Percentiles rank a stretch among this genome's conserved stretches.
phyloP scores from a whole-genome alignment of 306 rosid species.

The Cicer yamashitae region DNA sequence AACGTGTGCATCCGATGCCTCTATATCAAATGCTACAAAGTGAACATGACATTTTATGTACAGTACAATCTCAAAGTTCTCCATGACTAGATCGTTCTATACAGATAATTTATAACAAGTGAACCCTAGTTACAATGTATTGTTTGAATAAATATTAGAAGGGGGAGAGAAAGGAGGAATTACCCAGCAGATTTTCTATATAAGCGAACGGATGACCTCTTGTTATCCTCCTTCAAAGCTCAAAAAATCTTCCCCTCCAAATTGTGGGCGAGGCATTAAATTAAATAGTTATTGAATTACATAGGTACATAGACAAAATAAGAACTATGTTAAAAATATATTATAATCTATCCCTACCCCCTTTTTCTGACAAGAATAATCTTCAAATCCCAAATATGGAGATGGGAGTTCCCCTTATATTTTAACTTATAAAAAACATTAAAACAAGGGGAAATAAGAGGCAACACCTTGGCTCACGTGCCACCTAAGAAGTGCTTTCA shows the following conservation, averaged over 20 bases:
- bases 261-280: neutral
- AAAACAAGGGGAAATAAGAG: neutral
- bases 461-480: slow-evolving; percentile 22
- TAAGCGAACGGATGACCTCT: neutral
- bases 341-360: slow-evolving; percentile 17
- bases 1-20: neutral
- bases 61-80: slow-evolving; percentile 23
- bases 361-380: neutral
- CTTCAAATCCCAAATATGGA: slow-evolving; percentile 9
- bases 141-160: neutral
- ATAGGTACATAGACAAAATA: slow-evolving; percentile 2
- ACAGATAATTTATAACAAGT: slow-evolving; percentile 20
- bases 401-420: slow-evolving; percentile 6
- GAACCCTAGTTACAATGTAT: slow-evolving; percentile 11
- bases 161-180: neutral
- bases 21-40: neutral
- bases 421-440: neutral
- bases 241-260: slow-evolving; percentile 16
- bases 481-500: slow-evolving; percentile 37
- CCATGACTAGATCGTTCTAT: slow-evolving; percentile 12
- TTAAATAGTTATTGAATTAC: slow-evolving; percentile 14
- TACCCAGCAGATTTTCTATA: neutral
- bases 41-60: slow-evolving; percentile 24
- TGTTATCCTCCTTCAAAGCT: slow-evolving; percentile 23
- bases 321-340: neutral